Evolutionary conservation across 1,284 basidiomycete genomes (phyloP).

Genomic region (Ceratorhiza oryzae-sativae): DNA sequence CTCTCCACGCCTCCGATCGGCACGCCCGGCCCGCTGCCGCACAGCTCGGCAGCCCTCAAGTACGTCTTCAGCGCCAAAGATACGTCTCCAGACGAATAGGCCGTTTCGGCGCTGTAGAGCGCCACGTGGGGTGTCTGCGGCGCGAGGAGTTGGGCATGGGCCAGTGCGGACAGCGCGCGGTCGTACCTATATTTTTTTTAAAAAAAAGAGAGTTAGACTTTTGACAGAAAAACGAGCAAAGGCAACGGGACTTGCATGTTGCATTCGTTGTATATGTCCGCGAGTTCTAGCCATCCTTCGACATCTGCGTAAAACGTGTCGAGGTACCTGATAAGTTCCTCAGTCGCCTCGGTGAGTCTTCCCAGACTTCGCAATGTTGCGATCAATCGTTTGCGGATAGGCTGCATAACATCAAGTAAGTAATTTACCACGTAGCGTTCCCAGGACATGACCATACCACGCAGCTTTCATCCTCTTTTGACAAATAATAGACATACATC

Average conservation of each 20-base stretch:
- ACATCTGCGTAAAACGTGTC: constrained; percentile 94
- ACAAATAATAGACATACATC: constrained; percentile 74
- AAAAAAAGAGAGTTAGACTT: background rate
- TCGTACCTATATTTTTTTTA: constrained; percentile 58
- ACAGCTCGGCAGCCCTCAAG: constrained; percentile 80
- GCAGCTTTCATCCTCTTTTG: constrained; percentile 74
- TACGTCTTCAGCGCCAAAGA: constrained; percentile 84
- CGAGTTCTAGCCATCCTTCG: constrained; percentile 93
- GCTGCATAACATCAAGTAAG: constrained; percentile 54
- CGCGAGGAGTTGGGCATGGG: constrained; percentile 80
- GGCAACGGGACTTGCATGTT: constrained; percentile 65
- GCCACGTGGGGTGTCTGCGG: constrained; percentile 87
- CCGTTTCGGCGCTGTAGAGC: constrained; percentile 85
- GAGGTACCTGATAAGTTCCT: constrained; percentile 79
- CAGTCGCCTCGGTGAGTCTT: constrained; percentile 69
- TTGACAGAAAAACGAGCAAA: constrained; percentile 17
- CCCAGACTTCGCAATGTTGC: constrained; percentile 70
- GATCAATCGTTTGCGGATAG: constrained; percentile 84
- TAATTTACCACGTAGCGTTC: background rate
- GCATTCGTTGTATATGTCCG: constrained; percentile 82
- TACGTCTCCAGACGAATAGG: constrained; percentile 74
- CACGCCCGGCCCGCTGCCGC: constrained; percentile 43
- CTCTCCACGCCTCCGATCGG: constrained; percentile 21
- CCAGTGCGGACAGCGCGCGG: constrained; percentile 73
- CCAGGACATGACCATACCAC: constrained; percentile 59